These are phyloP conservation scores for Panicum hallii DNA, from an alignment of 202 grass and related monocot genomes.

Conservation along the genomic window DNA sequence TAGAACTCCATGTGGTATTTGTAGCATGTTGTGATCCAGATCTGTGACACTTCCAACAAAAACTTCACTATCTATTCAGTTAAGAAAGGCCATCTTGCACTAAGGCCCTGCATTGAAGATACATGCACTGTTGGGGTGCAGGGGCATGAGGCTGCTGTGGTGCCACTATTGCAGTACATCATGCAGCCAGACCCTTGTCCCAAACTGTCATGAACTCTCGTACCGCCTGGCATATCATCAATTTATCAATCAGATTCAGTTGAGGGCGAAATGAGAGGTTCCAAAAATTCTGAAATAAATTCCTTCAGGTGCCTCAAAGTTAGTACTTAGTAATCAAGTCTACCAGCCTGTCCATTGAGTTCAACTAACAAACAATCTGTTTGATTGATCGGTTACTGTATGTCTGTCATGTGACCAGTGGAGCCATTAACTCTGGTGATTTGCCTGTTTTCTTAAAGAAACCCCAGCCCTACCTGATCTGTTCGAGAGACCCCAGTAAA, in stretches of 20 bases:
- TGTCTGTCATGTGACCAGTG: not conserved
- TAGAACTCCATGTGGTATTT: not conserved
- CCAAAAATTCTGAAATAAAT: not conserved
- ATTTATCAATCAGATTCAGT: not conserved
- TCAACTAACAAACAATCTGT: not conserved
- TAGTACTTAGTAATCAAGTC: not conserved
- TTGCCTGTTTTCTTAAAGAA: not conserved
- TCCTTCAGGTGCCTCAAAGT: not conserved
- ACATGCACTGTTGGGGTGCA: not conserved
- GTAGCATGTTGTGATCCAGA: not conserved
- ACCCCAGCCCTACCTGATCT: not conserved
- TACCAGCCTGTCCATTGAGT: not conserved
- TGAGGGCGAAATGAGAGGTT: not conserved
- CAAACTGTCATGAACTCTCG: not conserved
- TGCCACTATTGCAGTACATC: conserved; percentile 5
- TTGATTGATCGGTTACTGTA: not conserved
- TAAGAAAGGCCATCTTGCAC: not conserved
- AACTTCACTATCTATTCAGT: not conserved
- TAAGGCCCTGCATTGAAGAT: not conserved
- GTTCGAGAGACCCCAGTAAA: not conserved
- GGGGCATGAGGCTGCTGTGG: not conserved
- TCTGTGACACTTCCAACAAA: not conserved
- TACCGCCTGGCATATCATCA: not conserved
- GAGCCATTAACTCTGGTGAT: not conserved
- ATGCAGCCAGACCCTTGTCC: not conserved